Evolutionary conservation across 2,329 filamentous ascomycete genomes (phyloP).

Genomic region (Cladobotryum mycophilum): DNA sequence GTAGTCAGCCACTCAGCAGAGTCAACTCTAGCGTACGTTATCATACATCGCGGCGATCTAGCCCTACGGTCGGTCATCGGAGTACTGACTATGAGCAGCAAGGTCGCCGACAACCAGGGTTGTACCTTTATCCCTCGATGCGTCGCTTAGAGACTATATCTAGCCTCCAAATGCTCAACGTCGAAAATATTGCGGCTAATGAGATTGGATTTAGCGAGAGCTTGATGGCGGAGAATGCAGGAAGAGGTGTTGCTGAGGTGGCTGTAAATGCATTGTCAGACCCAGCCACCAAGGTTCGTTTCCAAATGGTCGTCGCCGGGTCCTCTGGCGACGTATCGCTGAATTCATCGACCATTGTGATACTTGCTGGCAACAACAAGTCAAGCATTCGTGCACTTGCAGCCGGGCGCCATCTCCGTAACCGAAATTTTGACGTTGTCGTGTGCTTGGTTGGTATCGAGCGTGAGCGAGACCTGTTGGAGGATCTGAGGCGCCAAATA

Average conservation of each 20-base stretch:
- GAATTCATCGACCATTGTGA: constrained; percentile 47
- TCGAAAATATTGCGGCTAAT: constrained; percentile 84
- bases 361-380: constrained; percentile 94
- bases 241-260: constrained; percentile 80
- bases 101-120: constrained; percentile 32
- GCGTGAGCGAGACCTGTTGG: constrained; percentile 71
- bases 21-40: constrained; percentile 42
- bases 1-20: constrained; percentile 37
- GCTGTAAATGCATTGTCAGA: constrained; percentile 63
- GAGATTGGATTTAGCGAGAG: constrained; percentile 84
- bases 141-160: constrained; percentile 58
- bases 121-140: constrained; percentile 50
- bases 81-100: constrained; percentile 26
- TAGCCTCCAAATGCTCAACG: constrained; percentile 79
- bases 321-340: constrained; percentile 23
- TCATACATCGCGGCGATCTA: constrained; percentile 25
- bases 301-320: constrained; percentile 36
- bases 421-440: constrained; percentile 73
- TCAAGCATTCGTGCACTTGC: constrained; percentile 79
- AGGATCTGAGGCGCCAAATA: constrained; percentile 73
- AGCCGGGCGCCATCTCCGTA: constrained; percentile 78
- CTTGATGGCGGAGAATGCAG: constrained; percentile 87
- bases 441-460: constrained; percentile 82
- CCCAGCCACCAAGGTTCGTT: constrained; percentile 51
- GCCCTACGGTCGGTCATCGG: constrained; percentile 24